These are phyloP conservation scores for Vigna hirtella DNA, from an alignment of 306 rosid genomes.

Conservation along the genomic window DNA sequence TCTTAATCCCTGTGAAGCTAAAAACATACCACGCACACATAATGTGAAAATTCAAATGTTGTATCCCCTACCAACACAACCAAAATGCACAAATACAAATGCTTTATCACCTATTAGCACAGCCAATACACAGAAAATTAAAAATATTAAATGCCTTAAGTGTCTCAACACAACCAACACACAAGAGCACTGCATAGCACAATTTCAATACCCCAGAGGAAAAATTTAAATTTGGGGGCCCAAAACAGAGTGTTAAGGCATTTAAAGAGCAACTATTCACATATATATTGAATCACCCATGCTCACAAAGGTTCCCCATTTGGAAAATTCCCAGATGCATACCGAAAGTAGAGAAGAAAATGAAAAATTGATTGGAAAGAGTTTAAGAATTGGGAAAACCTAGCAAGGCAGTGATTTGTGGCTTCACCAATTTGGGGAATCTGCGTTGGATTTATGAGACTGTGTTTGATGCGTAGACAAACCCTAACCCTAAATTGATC, in stretches of 20 bases:
- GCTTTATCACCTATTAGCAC: background rate
- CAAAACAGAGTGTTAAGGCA: background rate
- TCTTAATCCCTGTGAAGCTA: constrained; percentile 30
- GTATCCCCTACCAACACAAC: background rate
- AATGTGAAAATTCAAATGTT: constrained; percentile 14
- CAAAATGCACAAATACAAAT: constrained; percentile 13
- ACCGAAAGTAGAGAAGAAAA: background rate
- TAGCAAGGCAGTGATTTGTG: constrained; percentile 21
- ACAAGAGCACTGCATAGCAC: background rate
- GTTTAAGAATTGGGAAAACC: constrained; percentile 14
- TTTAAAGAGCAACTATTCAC: background rate
- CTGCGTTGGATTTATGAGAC: background rate
- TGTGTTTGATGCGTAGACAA: constrained; percentile 5
- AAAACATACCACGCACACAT: background rate
- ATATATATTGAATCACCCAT: background rate
- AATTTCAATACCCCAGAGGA: background rate
- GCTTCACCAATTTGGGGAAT: constrained; percentile 34
- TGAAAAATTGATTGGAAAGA: background rate
- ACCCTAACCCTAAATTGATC: constrained; percentile 40
- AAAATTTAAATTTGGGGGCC: background rate
- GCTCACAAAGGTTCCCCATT: background rate
- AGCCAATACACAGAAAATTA: background rate
- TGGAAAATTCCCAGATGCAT: background rate
- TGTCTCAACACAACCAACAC: background rate
- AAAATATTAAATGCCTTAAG: background rate